Evolutionary conservation across 2,329 filamentous ascomycete genomes (phyloP).

Genomic region (Xylariaceae sp.): DNA sequence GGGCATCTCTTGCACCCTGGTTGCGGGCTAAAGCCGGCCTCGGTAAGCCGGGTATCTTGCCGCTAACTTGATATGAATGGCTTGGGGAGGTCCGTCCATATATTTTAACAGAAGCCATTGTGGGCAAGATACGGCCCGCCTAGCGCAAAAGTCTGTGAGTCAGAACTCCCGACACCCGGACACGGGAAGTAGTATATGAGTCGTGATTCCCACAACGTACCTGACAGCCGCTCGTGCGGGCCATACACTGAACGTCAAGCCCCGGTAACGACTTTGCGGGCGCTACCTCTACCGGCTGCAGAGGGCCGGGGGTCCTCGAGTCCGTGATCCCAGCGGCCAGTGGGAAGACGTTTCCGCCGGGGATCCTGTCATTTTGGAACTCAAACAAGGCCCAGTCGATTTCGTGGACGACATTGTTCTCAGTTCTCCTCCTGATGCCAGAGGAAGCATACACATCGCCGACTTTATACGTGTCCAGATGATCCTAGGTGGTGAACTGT

Average conservation of each 20-base stretch:
- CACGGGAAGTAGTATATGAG: too few species aligned
- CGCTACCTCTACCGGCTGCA: conserved; percentile 54
- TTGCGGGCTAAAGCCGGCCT: conserved; percentile 11
- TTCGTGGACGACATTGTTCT: conserved; percentile 73
- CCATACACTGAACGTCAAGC: conserved; percentile 78
- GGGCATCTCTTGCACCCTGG: conserved; percentile 21
- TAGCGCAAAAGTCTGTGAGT: conserved; percentile 29
- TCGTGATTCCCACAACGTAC: conserved; percentile 14
- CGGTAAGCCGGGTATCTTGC: conserved; percentile 27
- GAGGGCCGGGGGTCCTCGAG: conserved; percentile 23
- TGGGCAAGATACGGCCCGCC: conserved; percentile 68
- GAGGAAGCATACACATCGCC: conserved; percentile 87
- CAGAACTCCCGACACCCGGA: not conserved
- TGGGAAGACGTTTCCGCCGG: conserved; percentile 66
- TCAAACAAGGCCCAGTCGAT: conserved; percentile 94
- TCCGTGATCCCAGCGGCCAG: conserved; percentile 27
- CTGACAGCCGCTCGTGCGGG: conserved; percentile 74
- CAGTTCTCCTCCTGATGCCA: conserved; percentile 71
- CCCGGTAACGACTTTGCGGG: conserved; percentile 61
- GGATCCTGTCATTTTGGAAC: conserved; percentile 65
- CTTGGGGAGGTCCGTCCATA: conserved; percentile 77
- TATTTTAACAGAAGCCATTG: conserved; percentile 80
- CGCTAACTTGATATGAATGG: conserved; percentile 59
- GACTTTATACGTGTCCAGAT: conserved; percentile 73
- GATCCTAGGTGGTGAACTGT: conserved; percentile 61